Conservation (phyloP, 306 rosid species). For the Carpinus fangiana region DNA sequence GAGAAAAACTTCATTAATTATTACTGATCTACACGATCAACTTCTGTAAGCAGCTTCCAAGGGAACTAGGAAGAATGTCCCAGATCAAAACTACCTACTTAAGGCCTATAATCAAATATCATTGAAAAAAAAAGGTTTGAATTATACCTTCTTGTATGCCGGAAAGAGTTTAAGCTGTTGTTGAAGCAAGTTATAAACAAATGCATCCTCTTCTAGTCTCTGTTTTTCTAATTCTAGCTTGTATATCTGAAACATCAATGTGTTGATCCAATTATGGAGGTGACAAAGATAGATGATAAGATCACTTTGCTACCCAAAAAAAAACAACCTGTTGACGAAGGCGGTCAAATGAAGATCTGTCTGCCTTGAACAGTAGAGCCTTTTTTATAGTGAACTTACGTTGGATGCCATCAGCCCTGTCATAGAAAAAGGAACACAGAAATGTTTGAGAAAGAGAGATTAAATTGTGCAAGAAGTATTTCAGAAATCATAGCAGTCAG, state of each 20-base stretch:
- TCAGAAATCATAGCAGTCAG: background rate
- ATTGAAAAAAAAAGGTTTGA: background rate
- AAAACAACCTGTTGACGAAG: conserved; percentile 77
- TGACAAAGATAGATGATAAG: conserved; percentile 13
- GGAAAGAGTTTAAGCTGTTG: conserved; percentile 93
- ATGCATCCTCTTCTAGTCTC: conserved; percentile 87
- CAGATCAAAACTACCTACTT: background rate
- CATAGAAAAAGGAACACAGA: conserved; percentile 12
- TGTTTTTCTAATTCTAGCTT: conserved; percentile 83
- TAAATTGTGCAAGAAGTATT: background rate
- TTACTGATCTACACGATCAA: background rate
- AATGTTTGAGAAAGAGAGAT: background rate
- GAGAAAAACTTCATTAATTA: background rate
- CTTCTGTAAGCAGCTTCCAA: background rate
- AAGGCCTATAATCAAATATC: background rate
- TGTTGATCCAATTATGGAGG: conserved; percentile 21
- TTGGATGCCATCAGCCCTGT: conserved; percentile 75
- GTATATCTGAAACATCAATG: conserved; percentile 58
- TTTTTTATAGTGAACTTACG: conserved; percentile 79
- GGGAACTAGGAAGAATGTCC: background rate
- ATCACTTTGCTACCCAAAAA: conserved; percentile 1
- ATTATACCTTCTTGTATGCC: conserved; percentile 78
- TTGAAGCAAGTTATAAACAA: conserved; percentile 86
- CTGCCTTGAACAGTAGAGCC: conserved; percentile 82
- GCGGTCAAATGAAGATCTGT: conserved; percentile 79